Percentiles rank a stretch among this genome's conserved stretches.
Conservation (phyloP, 2,329 filamentous ascomycete species). For the Pseudohalonectria lignicola region DNA sequence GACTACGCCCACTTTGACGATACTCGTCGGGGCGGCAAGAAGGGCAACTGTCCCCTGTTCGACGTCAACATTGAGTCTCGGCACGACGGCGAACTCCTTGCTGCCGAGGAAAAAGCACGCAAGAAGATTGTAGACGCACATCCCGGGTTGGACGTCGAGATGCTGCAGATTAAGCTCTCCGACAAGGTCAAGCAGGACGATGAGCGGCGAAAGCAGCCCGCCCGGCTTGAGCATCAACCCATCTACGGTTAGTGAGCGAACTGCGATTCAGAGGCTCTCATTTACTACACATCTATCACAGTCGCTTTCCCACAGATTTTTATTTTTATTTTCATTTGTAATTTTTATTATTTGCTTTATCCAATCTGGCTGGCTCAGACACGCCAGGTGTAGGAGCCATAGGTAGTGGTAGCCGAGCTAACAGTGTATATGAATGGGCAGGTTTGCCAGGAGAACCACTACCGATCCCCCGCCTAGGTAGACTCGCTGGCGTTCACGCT, state of each 20-base stretch:
- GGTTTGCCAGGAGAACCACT: too few species aligned
- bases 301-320: too few species aligned
- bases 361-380: not conserved
- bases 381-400: too few species aligned
- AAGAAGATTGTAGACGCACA: constrained; percentile 45
- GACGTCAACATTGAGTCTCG: constrained; percentile 46
- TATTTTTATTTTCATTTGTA: not conserved
- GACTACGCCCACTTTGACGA: constrained; percentile 64
- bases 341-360: not conserved
- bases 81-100: constrained; percentile 51
- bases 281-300: too few species aligned
- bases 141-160: constrained; percentile 45
- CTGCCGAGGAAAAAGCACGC: constrained; percentile 48
- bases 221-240: not conserved
- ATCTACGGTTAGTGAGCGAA: not conserved
- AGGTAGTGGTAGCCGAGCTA: too few species aligned
- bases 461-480: too few species aligned
- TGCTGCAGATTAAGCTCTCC: constrained; percentile 49
- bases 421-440: too few species aligned
- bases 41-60: constrained; percentile 55
- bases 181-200: constrained; percentile 36
- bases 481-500: too few species aligned
- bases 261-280: too few species aligned
- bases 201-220: constrained; percentile 10
- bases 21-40: constrained; percentile 28